Evolutionary conservation across 2,329 filamentous ascomycete genomes (phyloP), one percentile per base, ranked within the genome.

Genomic region (Cytospora paraplurivora): DNA sequence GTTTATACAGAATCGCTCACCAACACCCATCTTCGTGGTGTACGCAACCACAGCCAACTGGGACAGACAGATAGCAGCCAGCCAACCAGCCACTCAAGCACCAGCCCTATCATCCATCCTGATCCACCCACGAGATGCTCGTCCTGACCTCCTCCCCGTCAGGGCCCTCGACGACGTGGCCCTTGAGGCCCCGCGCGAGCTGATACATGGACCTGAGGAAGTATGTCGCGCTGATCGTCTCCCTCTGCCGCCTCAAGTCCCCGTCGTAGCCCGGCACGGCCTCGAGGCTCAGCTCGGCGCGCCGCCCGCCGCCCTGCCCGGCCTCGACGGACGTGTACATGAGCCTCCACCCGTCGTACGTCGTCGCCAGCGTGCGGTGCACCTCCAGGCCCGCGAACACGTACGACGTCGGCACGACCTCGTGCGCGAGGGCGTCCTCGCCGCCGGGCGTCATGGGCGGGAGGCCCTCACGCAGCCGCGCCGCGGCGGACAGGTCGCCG

Each of bases 341-440:
- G 10, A 87, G 72, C 12, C 71, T 79, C 72, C 81, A 78, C 51
- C 76, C 77, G 7, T 74, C 66, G 71, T 79, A 81, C 2, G 76
- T 70, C 47, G 78, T 72, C 11, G 79, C 74, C 54, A 81, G 72
- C 32, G 75, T 72, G 63, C 81, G 81, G 53, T 80, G 82, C 47
- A 86, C 75, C 68, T 87, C 83, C 1, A 85, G 75, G 8, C 83
- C 82, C 55, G 77, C 75, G 70, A 85, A 84, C 17, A 76, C 66
- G 72, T 81, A 81, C 37, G 64, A 64, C 15, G 53, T 47, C 7
- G 44, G 32, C 37, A 13, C 69, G 64, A 62, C 32, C 38, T 51
- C 41, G 50, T 66, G 62, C 50, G 35, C 55, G 38, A 35, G 27
- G 27, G 27, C 27, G 27, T 27, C 27, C 27, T 27, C 27, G 27